These are phyloP conservation scores for Zygotorulaspora sp. DNA, from an alignment of 805 yeast species.

Conservation along the genomic window DNA sequence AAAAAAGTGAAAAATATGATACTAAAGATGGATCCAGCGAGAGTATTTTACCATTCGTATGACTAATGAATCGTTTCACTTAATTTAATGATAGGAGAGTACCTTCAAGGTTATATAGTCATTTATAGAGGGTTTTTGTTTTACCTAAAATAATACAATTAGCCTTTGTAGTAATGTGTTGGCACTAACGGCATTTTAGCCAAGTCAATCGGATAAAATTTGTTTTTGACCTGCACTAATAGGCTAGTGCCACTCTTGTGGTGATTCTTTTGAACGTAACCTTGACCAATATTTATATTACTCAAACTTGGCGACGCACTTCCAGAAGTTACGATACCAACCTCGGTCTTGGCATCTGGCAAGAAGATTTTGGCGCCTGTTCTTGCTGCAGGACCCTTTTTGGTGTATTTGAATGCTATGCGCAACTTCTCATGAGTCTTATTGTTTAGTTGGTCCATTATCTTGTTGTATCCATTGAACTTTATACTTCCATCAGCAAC, in stretches of 20 bases:
- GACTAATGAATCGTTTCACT: no score
- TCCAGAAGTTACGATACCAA: constrained; percentile 52
- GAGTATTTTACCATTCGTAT: no score
- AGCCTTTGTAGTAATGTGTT: constrained; percentile 59
- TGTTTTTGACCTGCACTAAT: constrained; percentile 77
- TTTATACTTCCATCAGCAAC: constrained; percentile 31
- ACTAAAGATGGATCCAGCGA: no score
- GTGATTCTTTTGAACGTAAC: constrained; percentile 66
- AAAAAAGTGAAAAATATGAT: no score
- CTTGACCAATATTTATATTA: constrained; percentile 85
- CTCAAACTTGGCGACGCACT: constrained; percentile 62
- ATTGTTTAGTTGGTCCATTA: constrained; percentile 65
- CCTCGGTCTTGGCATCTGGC: constrained; percentile 54
- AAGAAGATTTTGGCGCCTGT: constrained; percentile 61
- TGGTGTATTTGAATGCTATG: constrained; percentile 59
- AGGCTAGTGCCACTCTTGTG: constrained; percentile 72
- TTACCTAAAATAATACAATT: no score
- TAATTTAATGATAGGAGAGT: no score
- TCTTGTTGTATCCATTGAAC: constrained; percentile 74
- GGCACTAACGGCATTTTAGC: constrained; percentile 81
- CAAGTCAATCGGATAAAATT: constrained; percentile 68
- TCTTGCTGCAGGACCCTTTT: constrained; percentile 91
- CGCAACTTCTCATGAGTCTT: constrained; percentile 57
- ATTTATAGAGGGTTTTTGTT: no score
- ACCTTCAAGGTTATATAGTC: no score